Base-by-base conservation (phyloP, 176 grass and related monocot genomes). In the Areca catechu region DNA sequence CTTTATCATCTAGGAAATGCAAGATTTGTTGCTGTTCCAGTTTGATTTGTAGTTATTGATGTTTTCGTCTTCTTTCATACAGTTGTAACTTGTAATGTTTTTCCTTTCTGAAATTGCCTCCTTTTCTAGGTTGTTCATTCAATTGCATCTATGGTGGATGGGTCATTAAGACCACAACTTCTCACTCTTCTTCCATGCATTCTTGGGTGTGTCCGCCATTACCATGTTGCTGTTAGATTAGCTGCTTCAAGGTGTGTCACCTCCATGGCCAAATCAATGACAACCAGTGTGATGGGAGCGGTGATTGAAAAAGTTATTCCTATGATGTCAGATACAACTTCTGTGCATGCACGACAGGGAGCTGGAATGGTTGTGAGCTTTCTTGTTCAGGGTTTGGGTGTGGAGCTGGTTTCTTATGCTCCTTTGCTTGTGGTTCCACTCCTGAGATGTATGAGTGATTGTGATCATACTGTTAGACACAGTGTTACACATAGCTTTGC, bases 401-500 rank as follows among this genome's bases (percentile, higher is more conserved):
- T 88, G 55, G 86, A 88, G 54, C 73, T 97, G 72, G 83, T 97
- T 74, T 83, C 92, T 71, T 97, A 97, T 74, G 68, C 86, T 72
- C 92, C 86, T 82, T 84, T 97, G 52, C 75, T 97, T 71, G 80
- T 97, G 57, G 92, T 97, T 80, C 92, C 92, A 53, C 92, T 97
- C 61, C 59, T 97, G 61, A 87, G 84, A 75, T 97, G 92, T 73
- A 97, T 97, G 92, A 90, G 83, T 30, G 92, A 97, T 18, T 77
- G 80, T 69, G 86, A 97, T 86, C 74, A 63, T 76, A 77, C 80
- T 61, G 92, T 97, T 52, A 86, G 92, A 77, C 87, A 91, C 72
- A 85, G 82, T 74, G 92, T 97, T 7, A 97, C 92, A 64, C 83
- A 97, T 77, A 91, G 92, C 74, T 97, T 97, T 62, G 92, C 92